Evolutionary conservation across 1,284 basidiomycete species (phyloP), one percentile per base, ranked within the genome.

Genomic region (Hemileia vastatrix): DNA sequence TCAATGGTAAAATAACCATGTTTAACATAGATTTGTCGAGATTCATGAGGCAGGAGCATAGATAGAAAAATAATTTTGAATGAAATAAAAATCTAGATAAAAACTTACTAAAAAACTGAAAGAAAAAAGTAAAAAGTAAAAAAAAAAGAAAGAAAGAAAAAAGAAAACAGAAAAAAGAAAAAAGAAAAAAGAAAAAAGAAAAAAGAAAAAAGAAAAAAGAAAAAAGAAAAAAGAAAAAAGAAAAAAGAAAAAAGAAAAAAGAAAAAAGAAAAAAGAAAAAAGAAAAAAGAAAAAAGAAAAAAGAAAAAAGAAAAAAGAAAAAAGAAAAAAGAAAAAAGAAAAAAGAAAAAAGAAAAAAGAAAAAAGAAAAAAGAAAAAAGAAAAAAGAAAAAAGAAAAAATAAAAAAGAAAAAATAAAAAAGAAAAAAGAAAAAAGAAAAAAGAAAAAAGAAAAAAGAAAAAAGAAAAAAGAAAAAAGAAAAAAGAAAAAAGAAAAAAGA

Each of bases 201-300:
- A 11, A 50, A 21, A 27, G 69, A 65, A 67, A 69, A 67, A 65
- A 67, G 70, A 67, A 68, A 69, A 71, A 66, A 66, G 68, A 69
- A 67, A 65, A 68, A 67, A 67, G 60, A 65, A 68, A 70, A 71
- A 68, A 60, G 69, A 31, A 49, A 44, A 55, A 6, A 53, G 48
- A 47, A 65, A 57, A 51, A 21, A 65, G n/a, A 57, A 64, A 40
- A 57, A 1, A 27, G 32, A 53, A 44, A 48, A 57, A n/a, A n/a
- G 32, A 2, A 21, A n/a, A n/a, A n/a, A n/a, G n/a, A n/a, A n/a
- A n/a, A n/a, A n/a, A n/a, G n/a, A n/a, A n/a, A n/a, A n/a, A n/a
- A n/a, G n/a, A n/a, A n/a, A n/a, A n/a, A n/a, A n/a, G n/a, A n/a
- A n/a, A n/a, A n/a, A n/a, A 23, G 13, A 24, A 55, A 3, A 18